A percentile compares a stretch with the other conserved stretches of the same genome.
Conservation (phyloP, 441 rosid genomes). For the Pelargonium cotyledonis region DNA sequence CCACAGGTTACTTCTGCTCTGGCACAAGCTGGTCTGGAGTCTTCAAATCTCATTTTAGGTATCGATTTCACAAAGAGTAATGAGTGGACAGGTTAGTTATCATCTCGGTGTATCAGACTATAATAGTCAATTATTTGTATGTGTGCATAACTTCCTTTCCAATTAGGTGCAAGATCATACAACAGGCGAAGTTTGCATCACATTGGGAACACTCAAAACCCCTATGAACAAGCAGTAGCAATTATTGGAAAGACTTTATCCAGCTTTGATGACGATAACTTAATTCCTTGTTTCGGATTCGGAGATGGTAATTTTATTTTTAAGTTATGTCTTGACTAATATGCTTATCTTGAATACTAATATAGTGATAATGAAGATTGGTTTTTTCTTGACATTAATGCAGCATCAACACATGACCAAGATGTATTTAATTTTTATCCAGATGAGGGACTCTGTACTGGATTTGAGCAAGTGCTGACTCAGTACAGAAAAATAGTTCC, state of each 20-base stretch:
- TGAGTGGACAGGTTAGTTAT: conserved; percentile 63
- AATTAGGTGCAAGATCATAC: conserved; percentile 51
- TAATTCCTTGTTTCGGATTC: conserved; percentile 71
- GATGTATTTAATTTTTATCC: conserved; percentile 61
- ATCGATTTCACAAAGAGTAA: conserved; percentile 81
- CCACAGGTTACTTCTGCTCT: conserved; percentile 64
- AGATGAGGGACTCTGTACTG: conserved; percentile 52
- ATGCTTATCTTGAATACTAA: not conserved
- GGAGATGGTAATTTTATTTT: conserved; percentile 50
- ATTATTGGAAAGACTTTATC: conserved; percentile 68
- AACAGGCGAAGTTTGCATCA: conserved; percentile 59
- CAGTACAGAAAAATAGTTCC: conserved; percentile 61
- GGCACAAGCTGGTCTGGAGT: conserved; percentile 60
- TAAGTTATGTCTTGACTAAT: not conserved
- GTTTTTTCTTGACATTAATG: conserved; percentile 16
- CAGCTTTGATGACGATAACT: conserved; percentile 66
- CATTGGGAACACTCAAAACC: conserved; percentile 47
- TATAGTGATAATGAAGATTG: conserved; percentile 13
- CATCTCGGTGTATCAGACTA: conserved; percentile 29
- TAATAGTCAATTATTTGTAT: conserved; percentile 43
- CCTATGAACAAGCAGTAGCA: conserved; percentile 68
- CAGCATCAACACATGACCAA: conserved; percentile 76
- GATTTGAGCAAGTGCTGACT: conserved; percentile 66
- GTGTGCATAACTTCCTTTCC: conserved; percentile 11
- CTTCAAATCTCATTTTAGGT: conserved; percentile 73